Evolutionary conservation across 768 basidiomycete species (phyloP).

Genomic region (Termitomyces sp.): DNA sequence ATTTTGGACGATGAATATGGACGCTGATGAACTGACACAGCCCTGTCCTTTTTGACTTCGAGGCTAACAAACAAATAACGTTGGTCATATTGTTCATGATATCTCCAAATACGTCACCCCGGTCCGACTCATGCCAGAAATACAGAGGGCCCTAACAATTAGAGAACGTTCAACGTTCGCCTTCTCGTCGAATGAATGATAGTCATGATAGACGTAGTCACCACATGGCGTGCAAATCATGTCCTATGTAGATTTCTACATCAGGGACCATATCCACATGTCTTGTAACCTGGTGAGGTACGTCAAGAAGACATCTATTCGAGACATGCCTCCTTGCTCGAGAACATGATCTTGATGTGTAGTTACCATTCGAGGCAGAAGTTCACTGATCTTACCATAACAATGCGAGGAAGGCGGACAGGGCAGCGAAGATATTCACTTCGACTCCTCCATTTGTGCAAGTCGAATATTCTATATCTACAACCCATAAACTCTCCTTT

Average conservation of each 20-base stretch:
- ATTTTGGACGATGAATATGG: neutral
- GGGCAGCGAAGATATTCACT: conserved; percentile 2
- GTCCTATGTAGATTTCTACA: neutral
- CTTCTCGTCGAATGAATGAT: neutral
- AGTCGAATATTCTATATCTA: conserved; percentile 1
- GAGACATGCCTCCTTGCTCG: conserved; percentile 1
- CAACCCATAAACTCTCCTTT: conserved; percentile 6
- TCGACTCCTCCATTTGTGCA: conserved; percentile 21
- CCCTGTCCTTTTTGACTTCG: no score
- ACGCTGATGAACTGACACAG: neutral
- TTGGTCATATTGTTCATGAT: neutral
- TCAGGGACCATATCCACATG: conserved; percentile 10
- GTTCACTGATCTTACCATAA: conserved; percentile 12
- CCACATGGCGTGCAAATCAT: neutral
- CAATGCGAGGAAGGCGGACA: conserved; percentile 14
- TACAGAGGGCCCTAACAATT: neutral
- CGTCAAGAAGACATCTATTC: conserved; percentile 12
- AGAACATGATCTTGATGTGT: conserved; percentile 7
- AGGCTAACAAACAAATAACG: neutral
- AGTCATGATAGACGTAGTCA: no score
- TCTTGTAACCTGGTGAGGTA: conserved; percentile 14
- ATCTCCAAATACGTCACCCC: conserved; percentile 1
- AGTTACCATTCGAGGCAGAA: conserved; percentile 10
- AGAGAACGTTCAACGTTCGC: neutral
- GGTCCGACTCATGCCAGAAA: neutral